phyloP scores from a whole-genome alignment of 2,329 filamentous ascomycete species.

The Talaromyces piceae region DNA sequence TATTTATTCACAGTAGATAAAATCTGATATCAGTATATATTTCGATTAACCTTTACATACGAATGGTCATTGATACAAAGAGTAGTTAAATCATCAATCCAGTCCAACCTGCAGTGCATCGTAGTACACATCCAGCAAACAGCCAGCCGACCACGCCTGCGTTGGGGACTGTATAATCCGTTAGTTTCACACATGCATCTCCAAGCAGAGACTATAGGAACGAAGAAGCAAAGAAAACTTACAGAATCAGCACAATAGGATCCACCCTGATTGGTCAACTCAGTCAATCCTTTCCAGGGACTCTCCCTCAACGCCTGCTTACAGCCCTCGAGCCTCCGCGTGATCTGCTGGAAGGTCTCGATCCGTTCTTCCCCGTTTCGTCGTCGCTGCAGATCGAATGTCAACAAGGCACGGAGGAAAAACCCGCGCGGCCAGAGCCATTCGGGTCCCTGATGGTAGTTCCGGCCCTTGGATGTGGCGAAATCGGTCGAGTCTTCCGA shows the following conservation, averaged over 20 bases:
- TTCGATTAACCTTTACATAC: too few species aligned
- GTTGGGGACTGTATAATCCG: slow-evolving; percentile 63
- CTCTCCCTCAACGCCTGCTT: slow-evolving; percentile 74
- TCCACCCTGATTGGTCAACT: slow-evolving; percentile 87
- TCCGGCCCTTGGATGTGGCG: slow-evolving; percentile 83
- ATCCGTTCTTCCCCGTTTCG: slow-evolving; percentile 60
- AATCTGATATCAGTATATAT: too few species aligned
- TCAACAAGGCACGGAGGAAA: slow-evolving; percentile 83
- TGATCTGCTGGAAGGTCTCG: slow-evolving; percentile 93
- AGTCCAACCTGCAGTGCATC: slow-evolving; percentile 55
- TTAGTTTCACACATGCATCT: too few species aligned
- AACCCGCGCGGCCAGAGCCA: slow-evolving; percentile 98
- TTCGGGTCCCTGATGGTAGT: slow-evolving; percentile 97
- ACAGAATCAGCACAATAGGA: slow-evolving; percentile 81
- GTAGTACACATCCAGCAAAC: slow-evolving; percentile 92
- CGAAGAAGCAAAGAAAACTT: slow-evolving; percentile 28
- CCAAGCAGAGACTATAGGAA: slow-evolving; percentile 6
- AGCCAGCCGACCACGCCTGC: slow-evolving; percentile 92
- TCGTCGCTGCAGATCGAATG: slow-evolving; percentile 75
- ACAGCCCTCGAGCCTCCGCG: slow-evolving; percentile 70
- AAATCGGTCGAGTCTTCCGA: slow-evolving; percentile 89
- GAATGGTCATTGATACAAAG: too few species aligned
- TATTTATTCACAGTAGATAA: too few species aligned
- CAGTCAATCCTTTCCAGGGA: slow-evolving; percentile 83
- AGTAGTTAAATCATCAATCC: too few species aligned